Evolutionary conservation across 2,329 filamentous ascomycete genomes (phyloP).

Genomic region (Pseudogymnoascus sp.): DNA sequence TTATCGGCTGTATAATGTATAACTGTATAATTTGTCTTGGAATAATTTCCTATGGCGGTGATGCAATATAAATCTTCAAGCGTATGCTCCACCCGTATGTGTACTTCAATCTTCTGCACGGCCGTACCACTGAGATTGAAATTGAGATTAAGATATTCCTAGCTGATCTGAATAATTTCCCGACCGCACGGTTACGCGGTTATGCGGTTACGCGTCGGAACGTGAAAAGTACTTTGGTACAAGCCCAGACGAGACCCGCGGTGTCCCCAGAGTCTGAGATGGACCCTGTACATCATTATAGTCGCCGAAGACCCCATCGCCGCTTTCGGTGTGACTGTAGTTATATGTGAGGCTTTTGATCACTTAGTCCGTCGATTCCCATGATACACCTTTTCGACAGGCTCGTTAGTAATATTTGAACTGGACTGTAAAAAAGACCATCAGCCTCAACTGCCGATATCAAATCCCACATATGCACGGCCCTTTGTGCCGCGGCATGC

Average conservation of each 20-base stretch:
- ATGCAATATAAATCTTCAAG: neutral
- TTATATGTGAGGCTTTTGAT: neutral
- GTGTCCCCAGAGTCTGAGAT: neutral
- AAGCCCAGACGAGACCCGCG: neutral
- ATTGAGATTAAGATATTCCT: conserved; percentile 7
- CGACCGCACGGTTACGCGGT: neutral
- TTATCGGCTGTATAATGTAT: conserved; percentile 2
- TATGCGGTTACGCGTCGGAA: neutral
- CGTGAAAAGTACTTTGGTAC: neutral
- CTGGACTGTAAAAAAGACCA: neutral
- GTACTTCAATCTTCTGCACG: neutral
- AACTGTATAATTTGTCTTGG: neutral
- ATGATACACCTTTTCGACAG: neutral
- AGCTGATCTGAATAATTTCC: conserved; percentile 1
- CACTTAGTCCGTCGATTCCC: neutral
- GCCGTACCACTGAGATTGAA: neutral
- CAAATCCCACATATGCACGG: neutral
- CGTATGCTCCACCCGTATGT: neutral
- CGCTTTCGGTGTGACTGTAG: neutral
- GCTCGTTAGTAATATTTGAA: neutral
- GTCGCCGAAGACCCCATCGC: neutral
- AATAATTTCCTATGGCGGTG: neutral
- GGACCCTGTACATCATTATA: neutral
- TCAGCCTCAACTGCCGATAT: neutral
- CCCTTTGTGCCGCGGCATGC: neutral